phyloP scores from a whole-genome alignment of 345 rosid genomes.

The Brassica rapa region DNA sequence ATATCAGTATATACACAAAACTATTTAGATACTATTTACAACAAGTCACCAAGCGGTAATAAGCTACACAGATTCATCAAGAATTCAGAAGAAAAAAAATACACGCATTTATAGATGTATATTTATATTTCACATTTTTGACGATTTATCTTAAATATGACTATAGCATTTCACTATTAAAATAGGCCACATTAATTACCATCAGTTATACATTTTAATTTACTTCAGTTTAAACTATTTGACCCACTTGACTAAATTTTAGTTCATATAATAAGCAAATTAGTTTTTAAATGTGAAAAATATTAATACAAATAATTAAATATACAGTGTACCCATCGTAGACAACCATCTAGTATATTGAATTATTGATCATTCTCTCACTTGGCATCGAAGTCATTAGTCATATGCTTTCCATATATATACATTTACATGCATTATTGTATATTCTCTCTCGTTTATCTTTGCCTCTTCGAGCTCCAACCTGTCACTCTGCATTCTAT shows the following conservation, averaged over 20 bases:
- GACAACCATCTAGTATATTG: background rate
- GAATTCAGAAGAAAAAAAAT: background rate
- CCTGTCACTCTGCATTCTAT: slow-evolving; percentile 27
- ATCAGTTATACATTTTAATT: background rate
- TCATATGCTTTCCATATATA: slow-evolving; percentile 31
- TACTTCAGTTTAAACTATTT: background rate
- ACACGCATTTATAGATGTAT: background rate
- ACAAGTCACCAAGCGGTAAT: background rate
- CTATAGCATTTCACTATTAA: background rate
- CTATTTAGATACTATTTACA: background rate
- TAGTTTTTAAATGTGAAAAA: background rate
- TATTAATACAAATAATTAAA: too few species aligned
- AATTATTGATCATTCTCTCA: background rate
- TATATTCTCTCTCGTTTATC: slow-evolving; percentile 16
- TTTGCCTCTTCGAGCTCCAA: slow-evolving; percentile 35
- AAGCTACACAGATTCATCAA: background rate
- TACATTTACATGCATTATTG: slow-evolving; percentile 7
- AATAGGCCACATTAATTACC: background rate
- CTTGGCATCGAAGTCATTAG: slow-evolving; percentile 21
- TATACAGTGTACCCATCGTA: background rate
- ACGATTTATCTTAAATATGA: background rate
- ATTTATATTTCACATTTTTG: background rate
- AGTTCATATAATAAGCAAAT: background rate
- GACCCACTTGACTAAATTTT: background rate
- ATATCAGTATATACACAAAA: background rate